Evolutionary conservation across 305 asterid genomes (phyloP).

Genomic region (Solanum aculeatissimum): DNA sequence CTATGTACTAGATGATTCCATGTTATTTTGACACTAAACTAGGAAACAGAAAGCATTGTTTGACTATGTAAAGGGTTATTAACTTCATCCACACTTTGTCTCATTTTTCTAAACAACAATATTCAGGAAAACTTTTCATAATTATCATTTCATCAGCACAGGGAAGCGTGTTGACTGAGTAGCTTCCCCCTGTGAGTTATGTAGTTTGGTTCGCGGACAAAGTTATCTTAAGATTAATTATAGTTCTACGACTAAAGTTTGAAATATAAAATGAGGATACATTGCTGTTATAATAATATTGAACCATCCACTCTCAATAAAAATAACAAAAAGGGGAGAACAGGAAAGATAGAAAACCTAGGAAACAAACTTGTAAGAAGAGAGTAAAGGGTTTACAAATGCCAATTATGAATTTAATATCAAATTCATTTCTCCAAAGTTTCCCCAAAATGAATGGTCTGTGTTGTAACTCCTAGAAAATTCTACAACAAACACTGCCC

Average conservation of each 20-base stretch:
- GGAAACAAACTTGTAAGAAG: background rate
- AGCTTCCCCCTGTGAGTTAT: background rate
- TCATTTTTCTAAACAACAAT: background rate
- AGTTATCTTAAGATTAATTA: background rate
- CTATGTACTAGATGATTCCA: background rate
- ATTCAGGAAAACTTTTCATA: background rate
- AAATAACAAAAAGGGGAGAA: background rate
- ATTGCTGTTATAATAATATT: background rate
- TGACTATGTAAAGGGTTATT: background rate
- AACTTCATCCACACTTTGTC: background rate
- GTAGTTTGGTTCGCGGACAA: background rate
- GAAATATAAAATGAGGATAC: background rate
- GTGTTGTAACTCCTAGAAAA: background rate
- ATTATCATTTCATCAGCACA: background rate
- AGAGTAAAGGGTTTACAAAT: background rate
- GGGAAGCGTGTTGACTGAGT: slow-evolving; percentile 3
- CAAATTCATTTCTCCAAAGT: background rate
- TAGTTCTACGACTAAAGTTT: background rate
- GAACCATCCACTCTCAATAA: background rate
- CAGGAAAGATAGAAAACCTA: background rate
- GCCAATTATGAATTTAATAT: background rate
- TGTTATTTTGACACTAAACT: background rate
- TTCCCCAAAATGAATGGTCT: background rate
- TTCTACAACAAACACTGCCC: background rate
- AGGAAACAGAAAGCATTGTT: background rate